phyloP scores from a whole-genome alignment of 2,329 filamentous ascomycete genomes.

The Talaromyces sp. region DNA sequence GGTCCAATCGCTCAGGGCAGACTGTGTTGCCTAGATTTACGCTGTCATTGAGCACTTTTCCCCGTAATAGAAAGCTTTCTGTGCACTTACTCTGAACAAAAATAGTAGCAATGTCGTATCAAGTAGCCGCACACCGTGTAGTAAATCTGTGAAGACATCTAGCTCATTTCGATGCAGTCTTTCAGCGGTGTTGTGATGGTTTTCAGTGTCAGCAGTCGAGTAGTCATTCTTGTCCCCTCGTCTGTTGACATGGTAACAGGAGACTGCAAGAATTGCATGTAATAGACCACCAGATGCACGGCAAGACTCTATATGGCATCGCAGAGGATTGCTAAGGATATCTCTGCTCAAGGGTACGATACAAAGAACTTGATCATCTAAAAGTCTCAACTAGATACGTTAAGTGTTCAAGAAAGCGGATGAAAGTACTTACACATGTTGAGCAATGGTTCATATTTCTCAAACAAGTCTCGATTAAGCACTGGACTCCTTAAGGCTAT shows the following conservation, averaged over 20 bases:
- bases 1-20: constrained; percentile 9
- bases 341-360: constrained; percentile 9
- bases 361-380: constrained; percentile 10
- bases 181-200: constrained; percentile 7
- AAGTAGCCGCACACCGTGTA: background rate
- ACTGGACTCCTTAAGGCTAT: background rate
- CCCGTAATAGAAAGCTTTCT: background rate
- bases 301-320: constrained; percentile 7
- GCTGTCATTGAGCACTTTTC: background rate
- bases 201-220: background rate
- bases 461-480: constrained; percentile 2
- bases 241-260: constrained; percentile 5
- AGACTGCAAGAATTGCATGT: constrained; percentile 9
- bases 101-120: constrained; percentile 12
- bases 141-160: background rate
- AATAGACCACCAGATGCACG: background rate
- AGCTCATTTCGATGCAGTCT: constrained; percentile 1
- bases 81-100: background rate
- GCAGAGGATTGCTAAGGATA: constrained; percentile 12
- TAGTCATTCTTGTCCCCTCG: background rate
- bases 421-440: constrained; percentile 1
- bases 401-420: background rate
- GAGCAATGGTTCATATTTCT: constrained; percentile 7
- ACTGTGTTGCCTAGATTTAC: constrained; percentile 8
- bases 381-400: background rate